Base-by-base conservation (phyloP, 768 basidiomycete species). In the Coprinopsis cinerea region DNA sequence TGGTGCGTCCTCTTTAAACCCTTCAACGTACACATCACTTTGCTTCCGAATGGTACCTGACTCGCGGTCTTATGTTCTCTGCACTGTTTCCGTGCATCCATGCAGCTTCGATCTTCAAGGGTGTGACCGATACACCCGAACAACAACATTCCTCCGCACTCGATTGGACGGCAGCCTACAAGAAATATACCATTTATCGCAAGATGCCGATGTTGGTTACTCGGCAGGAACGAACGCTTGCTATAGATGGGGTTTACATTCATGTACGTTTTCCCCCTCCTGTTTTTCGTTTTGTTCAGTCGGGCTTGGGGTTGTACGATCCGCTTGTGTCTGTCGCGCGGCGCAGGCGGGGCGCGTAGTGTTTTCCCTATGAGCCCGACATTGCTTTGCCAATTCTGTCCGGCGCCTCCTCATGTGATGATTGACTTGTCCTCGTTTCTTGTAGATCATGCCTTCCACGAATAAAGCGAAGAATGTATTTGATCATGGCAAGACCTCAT, bases 151-250 rank as follows among this genome's bases (percentile, higher is more conserved):
- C 76, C 26, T 73, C 81, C 6, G 78, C 82, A n/a, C 64, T 84
- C 28, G 95, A 97, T 60, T 83, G 82, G 57, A 83, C 85, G 10
- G 72, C 87, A 34, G 86, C 90, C 4, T 97, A 97, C 70, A 92
- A 90, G 90, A 88, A 89, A 78, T 99, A 84, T 59, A 87, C 82
- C 0, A 88, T 99, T 15, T 90, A 88, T 62, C 85, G 95, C 42
- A 98, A 95, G 68, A 81, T 95, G 66, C 92, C 94, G 1, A 95
- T 94, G 87, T 71, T 92, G 22, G 83, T 98, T 41, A 83, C 89
- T 2, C 80, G 92, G 18, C 92, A 93, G 57, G 92, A 95, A 62
- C 82, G 94, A 4, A 82, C 83, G 1, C 77, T 99, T 1, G 94
- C 95, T 13, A 90, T 98, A 53, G 96, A 99, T 64, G 93, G 93